A percentile compares a stretch with the other conserved stretches of the same genome.
Evolutionary conservation across 371 early-diverging fungal genomes (phyloP).

Genomic region (Polyrhizophydium stewartii): DNA sequence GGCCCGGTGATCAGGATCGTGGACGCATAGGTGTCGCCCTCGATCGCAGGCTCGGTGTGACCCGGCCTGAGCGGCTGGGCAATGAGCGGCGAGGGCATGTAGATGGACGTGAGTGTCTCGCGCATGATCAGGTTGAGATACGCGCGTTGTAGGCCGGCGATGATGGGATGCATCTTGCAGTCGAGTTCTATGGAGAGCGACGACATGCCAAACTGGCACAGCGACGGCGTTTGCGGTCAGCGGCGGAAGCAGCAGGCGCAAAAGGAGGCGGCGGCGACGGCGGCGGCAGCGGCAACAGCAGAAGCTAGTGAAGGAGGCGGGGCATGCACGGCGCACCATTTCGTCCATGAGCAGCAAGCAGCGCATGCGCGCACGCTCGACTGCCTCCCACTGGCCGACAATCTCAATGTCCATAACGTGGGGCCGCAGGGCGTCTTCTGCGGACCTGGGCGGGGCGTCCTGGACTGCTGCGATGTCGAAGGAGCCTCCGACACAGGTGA

Average conservation of each 20-base stretch:
- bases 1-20: constrained; percentile 34
- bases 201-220: constrained; percentile 28
- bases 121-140: constrained; percentile 66
- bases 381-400: constrained; percentile 32
- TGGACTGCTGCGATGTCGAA: not conserved
- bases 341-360: constrained; percentile 34
- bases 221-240: too few relatives aligned
- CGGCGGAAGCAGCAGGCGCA: too few relatives aligned
- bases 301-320: not conserved
- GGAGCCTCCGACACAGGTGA: constrained; percentile 24
- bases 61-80: constrained; percentile 3
- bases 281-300: too few relatives aligned
- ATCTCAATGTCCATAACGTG: constrained; percentile 39
- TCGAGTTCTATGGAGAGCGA: constrained; percentile 18
- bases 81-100: constrained; percentile 63
- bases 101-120: constrained; percentile 70
- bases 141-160: constrained; percentile 71
- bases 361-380: constrained; percentile 31
- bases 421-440: not conserved
- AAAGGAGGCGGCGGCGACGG: too few relatives aligned
- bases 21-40: constrained; percentile 7
- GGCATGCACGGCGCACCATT: constrained; percentile 12
- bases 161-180: constrained; percentile 31
- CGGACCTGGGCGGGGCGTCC: not conserved
- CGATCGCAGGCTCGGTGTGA: not conserved